Conservation (phyloP, 306 rosid species). For the Chamaecrista fasciculata region DNA sequence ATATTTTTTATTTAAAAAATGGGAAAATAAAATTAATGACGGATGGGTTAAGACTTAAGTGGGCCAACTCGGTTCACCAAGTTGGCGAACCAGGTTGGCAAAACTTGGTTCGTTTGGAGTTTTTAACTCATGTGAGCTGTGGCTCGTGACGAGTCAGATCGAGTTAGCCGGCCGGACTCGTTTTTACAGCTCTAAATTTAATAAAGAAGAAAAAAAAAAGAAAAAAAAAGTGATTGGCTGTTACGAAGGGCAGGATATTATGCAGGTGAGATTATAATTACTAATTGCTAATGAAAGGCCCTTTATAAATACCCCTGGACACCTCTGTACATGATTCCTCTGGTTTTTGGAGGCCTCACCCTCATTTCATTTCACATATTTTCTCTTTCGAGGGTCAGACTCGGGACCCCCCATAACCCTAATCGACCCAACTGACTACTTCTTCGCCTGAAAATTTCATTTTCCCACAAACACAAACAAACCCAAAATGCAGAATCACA, state of each 20-base stretch:
- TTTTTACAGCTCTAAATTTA: no score
- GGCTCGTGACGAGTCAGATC: no score
- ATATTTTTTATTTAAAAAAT: no score
- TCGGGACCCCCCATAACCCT: slow-evolving; percentile 62
- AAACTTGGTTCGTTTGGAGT: no score
- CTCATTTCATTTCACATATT: slow-evolving; percentile 1
- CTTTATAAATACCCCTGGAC: slow-evolving; percentile 31
- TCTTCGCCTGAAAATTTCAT: slow-evolving; percentile 31
- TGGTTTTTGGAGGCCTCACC: slow-evolving; percentile 38
- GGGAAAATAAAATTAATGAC: no score
- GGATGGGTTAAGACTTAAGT: no score
- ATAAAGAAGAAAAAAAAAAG: not conserved
- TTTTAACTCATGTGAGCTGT: no score
- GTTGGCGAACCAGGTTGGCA: no score
- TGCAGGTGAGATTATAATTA: slow-evolving; percentile 5
- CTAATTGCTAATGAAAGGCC: not conserved
- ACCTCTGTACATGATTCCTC: not conserved
- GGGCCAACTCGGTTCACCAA: no score
- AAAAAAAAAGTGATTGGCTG: not conserved
- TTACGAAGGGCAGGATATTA: not conserved
- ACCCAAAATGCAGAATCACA: slow-evolving; percentile 97
- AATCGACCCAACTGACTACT: slow-evolving; percentile 39
- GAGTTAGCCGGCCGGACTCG: no score
- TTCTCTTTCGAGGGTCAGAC: slow-evolving; percentile 29
- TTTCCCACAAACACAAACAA: slow-evolving; percentile 34